Evolutionary conservation across 2,329 filamentous ascomycete genomes (phyloP), one percentile per base, ranked within the genome.

Genomic region (Emergomyces pasteurianus): DNA sequence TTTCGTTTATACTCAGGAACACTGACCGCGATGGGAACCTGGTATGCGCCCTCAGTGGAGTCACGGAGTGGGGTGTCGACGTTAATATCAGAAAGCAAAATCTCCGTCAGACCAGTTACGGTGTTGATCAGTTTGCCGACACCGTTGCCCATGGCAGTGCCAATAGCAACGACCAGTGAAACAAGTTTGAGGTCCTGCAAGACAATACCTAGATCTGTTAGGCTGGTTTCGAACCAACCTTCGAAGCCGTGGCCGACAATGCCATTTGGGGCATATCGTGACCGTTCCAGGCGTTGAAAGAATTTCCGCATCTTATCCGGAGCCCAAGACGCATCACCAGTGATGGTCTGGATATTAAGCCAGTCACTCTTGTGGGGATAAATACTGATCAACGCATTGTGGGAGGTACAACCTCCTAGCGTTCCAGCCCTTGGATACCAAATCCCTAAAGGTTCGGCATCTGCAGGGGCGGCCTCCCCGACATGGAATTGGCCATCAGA

Each of bases 341-440:
- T 87, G 40, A 85, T 66, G 14, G 71, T 68, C 10, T 77, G 80
- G 52, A 86, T 79, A 62, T 80, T 69, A 38, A 83, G 74, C 74
- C 81, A 87, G 70, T 87, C 84, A 38, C 77, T 79, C 54, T 81
- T 77, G 58, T 81, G 78, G 0, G 84, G 83, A 63, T 83, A 79
- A 31, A 85, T 76, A 21, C 80, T 78, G 56, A 86, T 80, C 60
- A 85, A 73, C 12, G 82, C 83, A 54, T 85, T 84, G 70, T 87
- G 84, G n/a, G 79, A 78, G 1, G 81, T 78, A 70, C 82, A 84
- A 2, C 82, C 82, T 59, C 82, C 81, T 0, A 84, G 70, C 26
- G 76, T 81, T 34, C 79, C 81, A 5, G 80, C 77, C 18, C 83
- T 78, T 28, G 82, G 83, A 65, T 85, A 86, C 4, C 81, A 72